These are phyloP conservation scores for Zychaea mexicana DNA, from an alignment of 371 early-diverging fungal species.

Conservation along the genomic window DNA sequence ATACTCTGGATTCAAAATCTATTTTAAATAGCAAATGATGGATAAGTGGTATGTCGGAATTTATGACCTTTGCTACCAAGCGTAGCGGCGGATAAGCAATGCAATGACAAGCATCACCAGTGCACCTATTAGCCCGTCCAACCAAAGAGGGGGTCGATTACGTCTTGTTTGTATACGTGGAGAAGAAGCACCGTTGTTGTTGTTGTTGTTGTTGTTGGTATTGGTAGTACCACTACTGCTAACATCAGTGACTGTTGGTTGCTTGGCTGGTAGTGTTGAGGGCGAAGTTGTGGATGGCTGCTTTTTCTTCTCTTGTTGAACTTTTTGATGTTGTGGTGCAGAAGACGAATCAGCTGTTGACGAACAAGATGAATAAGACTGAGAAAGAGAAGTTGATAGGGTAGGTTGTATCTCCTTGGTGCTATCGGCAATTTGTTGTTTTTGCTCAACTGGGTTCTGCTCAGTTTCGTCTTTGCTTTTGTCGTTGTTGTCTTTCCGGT, in stretches of 20 bases:
- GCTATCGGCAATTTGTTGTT: neutral
- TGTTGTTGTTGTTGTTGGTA: neutral
- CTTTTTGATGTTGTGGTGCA: too few relatives aligned
- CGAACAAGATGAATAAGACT: too few relatives aligned
- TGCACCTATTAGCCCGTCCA: slow-evolving; percentile 47
- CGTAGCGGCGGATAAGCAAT: slow-evolving; percentile 8
- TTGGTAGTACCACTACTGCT: neutral
- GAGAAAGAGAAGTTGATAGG: too few relatives aligned
- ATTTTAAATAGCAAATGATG: too few relatives aligned
- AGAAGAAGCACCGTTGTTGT: slow-evolving; percentile 3
- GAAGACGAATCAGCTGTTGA: too few relatives aligned
- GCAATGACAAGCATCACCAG: slow-evolving; percentile 29
- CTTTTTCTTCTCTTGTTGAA: too few relatives aligned
- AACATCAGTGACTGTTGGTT: too few relatives aligned
- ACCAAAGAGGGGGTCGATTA: slow-evolving; percentile 36
- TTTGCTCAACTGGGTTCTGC: too few relatives aligned
- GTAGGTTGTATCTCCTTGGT: neutral
- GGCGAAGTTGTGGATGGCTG: neutral
- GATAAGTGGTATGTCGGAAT: too few relatives aligned
- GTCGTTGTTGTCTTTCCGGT: slow-evolving; percentile 5
- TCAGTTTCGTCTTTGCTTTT: neutral
- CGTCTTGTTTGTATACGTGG: neutral
- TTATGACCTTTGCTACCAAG: too few relatives aligned
- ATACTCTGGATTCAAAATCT: too few relatives aligned
- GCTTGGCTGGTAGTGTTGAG: neutral